Evolutionary conservation across 1,139 yeast genomes (phyloP).

Genomic region (Saccharomycopsis phalli): DNA sequence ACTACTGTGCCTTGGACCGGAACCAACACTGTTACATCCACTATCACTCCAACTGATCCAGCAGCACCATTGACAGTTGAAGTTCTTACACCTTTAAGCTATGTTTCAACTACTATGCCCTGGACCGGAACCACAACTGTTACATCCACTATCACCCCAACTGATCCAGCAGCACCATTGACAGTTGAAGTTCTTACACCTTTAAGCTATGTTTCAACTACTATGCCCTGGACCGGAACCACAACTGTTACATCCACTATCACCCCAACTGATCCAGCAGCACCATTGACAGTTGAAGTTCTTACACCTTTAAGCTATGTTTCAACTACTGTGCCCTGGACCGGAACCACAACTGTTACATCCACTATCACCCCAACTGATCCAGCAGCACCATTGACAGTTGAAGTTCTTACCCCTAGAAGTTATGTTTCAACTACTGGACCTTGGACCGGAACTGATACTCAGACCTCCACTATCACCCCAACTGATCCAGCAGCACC

Average conservation of each 20-base stretch:
- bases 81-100: background rate
- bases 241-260: slow-evolving; percentile 5
- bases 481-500: background rate
- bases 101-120: background rate
- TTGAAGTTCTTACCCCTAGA: slow-evolving; percentile 2
- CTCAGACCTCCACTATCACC: slow-evolving; percentile 1
- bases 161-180: slow-evolving; percentile 6
- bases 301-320: slow-evolving; percentile 1
- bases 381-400: background rate
- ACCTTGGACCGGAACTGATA: slow-evolving; percentile 3
- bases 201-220: background rate
- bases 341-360: background rate
- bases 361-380: background rate
- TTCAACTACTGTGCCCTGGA: slow-evolving; percentile 1
- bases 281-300: background rate
- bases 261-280: slow-evolving; percentile 5
- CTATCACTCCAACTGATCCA: background rate
- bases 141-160: slow-evolving; percentile 6
- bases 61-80: background rate
- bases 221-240: slow-evolving; percentile 11
- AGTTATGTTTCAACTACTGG: background rate
- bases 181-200: slow-evolving; percentile 4
- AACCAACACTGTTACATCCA: background rate
- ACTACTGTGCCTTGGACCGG: background rate
- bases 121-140: slow-evolving; percentile 11